phyloP scores from a whole-genome alignment of 1,284 basidiomycete species.

The Golubevia sp. region DNA sequence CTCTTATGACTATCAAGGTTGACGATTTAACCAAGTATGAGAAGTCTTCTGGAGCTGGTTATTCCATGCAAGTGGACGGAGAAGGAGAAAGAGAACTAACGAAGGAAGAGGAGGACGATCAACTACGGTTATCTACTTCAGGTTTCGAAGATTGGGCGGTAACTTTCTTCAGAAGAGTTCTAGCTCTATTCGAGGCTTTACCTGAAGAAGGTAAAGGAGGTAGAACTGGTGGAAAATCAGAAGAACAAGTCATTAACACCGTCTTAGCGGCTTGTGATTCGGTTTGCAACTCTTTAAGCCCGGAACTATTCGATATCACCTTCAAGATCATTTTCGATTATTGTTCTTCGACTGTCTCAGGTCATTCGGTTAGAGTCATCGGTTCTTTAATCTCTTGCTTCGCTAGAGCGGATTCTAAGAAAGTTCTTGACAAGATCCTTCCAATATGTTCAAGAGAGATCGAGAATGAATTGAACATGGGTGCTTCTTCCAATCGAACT shows the following conservation, averaged over 20 bases:
- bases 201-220: conserved; percentile 81
- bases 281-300: conserved; percentile 47
- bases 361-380: conserved; percentile 39
- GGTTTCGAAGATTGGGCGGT: conserved; percentile 75
- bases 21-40: conserved; percentile 70
- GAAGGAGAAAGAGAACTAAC: not conserved
- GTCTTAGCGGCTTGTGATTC: conserved; percentile 67
- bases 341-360: conserved; percentile 39
- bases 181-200: conserved; percentile 86
- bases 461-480: conserved; percentile 37
- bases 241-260: conserved; percentile 80
- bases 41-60: conserved; percentile 4
- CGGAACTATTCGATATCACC: conserved; percentile 31
- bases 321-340: conserved; percentile 46
- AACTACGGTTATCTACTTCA: conserved; percentile 15
- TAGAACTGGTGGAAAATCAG: conserved; percentile 81
- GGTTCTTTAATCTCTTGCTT: conserved; percentile 53
- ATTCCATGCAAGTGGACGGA: not conserved
- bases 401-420: conserved; percentile 39
- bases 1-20: conserved; percentile 79
- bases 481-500: conserved; percentile 49
- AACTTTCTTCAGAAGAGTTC: conserved; percentile 81
- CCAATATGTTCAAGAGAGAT: conserved; percentile 39
- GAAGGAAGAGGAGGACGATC: conserved; percentile 21
- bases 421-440: conserved; percentile 40